Base-by-base conservation (phyloP, 129 eudicot genomes). In the Tagetes patula region DNA sequence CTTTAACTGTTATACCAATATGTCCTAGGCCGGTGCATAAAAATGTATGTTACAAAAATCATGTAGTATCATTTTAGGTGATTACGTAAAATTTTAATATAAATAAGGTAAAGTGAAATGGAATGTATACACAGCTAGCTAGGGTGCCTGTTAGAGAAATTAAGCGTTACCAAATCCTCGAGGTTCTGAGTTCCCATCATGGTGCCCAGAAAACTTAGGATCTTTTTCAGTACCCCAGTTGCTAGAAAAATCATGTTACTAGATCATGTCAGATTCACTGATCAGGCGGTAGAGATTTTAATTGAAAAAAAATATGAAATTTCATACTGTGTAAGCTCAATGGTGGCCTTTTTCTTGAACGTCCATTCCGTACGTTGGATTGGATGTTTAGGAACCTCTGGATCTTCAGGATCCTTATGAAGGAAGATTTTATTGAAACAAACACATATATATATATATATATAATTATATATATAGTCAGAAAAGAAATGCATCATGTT, bases 211-310 rank as follows among this genome's bases (percentile, higher is more conserved):
- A 70, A 88, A 86, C 41, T 83, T 87, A 73, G 83, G 83, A 73
- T 95, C 97, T 5, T 75, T 85, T 84, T 95, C 96, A 1, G 90
- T 86, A 43, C 90, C 96, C 99, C 99, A 95, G 74, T 88, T 90
- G 74, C 97, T 95, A 81, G 12, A 67, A 83, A 70, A 59, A 54
- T 20, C 27, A 20, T 78, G 50, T 34, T 58, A 46, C 45, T 10
- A 58, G 77, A 14, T 20, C 27, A 20, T 11, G 50, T 79, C 68
- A 58, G 70, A 52, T 38, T 66, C 2, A 43, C 2, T 47, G 60
- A 68, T 13, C 36, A 65, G 63, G 27, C 59, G 12, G 40, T 4
- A 40, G 3, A 34, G 20, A 64, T 63, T 8, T 13, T 20, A 20
- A 20, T 20, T 20, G 27, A 20, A 12, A 2, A 49, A 54, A 43